A percentile compares a stretch with the other conserved stretches of the same genome.
Evolutionary conservation across 495 filamentous ascomycete genomes (phyloP).

Genomic region (Lophiostoma macrostomum): DNA sequence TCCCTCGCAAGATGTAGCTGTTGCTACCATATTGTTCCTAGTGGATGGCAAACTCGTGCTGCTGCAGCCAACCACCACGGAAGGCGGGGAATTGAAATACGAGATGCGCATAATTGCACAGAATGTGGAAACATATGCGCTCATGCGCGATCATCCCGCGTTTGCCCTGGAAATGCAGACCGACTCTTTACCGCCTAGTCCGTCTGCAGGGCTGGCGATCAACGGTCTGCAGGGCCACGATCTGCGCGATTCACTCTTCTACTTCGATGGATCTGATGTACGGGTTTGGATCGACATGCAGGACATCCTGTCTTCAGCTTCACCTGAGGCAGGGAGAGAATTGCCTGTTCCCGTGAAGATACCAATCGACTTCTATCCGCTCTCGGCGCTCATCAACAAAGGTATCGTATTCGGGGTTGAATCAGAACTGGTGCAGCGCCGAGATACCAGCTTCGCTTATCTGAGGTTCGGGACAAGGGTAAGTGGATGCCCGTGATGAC

Average conservation of each 20-base stretch:
- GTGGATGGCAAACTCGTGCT: conserved; percentile 95
- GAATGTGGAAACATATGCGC: conserved; percentile 89
- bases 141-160: conserved; percentile 81
- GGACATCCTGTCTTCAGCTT: conserved; percentile 69
- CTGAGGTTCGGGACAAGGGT: conserved; percentile 55
- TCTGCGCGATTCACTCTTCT: conserved; percentile 87
- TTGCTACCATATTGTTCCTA: conserved; percentile 87
- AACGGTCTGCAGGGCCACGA: conserved; percentile 49
- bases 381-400: conserved; percentile 79
- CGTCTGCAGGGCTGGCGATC: conserved; percentile 49
- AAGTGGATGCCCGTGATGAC: conserved; percentile 22
- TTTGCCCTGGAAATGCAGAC: conserved; percentile 35
- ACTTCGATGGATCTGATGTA: conserved; percentile 81
- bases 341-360: conserved; percentile 64
- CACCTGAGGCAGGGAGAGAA: conserved; percentile 57
- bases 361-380: conserved; percentile 83
- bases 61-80: conserved; percentile 76
- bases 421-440: conserved; percentile 83
- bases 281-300: conserved; percentile 88
- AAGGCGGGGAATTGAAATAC: conserved; percentile 81
- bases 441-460: conserved; percentile 83
- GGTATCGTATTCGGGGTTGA: conserved; percentile 89
- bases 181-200: conserved; percentile 51
- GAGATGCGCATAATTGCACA: conserved; percentile 96
- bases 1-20: conserved; percentile 92